Evolutionary conservation across 2,329 filamentous ascomycete species (phyloP).

Genomic region (Pseudocercospora fijiensis): DNA sequence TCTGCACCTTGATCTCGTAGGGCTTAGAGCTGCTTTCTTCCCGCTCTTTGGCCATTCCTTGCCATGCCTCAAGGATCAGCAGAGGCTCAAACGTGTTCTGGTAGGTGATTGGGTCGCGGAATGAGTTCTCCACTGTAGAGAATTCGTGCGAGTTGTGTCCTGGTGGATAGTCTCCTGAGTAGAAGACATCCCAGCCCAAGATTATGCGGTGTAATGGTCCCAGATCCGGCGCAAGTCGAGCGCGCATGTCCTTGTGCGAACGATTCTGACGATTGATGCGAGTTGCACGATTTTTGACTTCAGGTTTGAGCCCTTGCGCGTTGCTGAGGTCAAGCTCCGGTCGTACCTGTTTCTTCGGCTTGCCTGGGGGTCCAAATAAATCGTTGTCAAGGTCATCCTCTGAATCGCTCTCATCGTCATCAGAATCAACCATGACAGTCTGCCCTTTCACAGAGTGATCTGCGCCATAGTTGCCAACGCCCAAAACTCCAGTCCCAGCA

Average conservation of each 20-base stretch:
- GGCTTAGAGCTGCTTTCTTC: slow-evolving; percentile 79
- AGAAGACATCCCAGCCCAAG: slow-evolving; percentile 92
- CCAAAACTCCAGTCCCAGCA: slow-evolving; percentile 74
- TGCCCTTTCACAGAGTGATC: slow-evolving; percentile 72
- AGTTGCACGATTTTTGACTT: slow-evolving; percentile 67
- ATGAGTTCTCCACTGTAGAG: slow-evolving; percentile 72
- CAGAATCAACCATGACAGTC: slow-evolving; percentile 86
- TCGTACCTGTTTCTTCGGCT: slow-evolving; percentile 46
- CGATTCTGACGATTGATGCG: slow-evolving; percentile 79
- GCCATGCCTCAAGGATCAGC: slow-evolving; percentile 91
- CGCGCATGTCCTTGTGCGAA: slow-evolving; percentile 89
- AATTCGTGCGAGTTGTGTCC: slow-evolving; percentile 68
- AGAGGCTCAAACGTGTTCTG: slow-evolving; percentile 88
- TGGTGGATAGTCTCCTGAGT: slow-evolving; percentile 81
- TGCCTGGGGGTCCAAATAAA: slow-evolving; percentile 57
- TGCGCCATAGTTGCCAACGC: slow-evolving; percentile 72
- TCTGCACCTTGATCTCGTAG: slow-evolving; percentile 84
- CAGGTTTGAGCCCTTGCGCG: slow-evolving; percentile 36
- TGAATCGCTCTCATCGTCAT: slow-evolving; percentile 51
- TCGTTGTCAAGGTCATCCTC: slow-evolving; percentile 55
- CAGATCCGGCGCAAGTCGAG: slow-evolving; percentile 85
- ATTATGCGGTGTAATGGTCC: slow-evolving; percentile 80
- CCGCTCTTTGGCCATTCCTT: slow-evolving; percentile 83
- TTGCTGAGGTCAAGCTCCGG: slow-evolving; percentile 36
- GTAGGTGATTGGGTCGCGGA: slow-evolving; percentile 74